These are phyloP conservation scores for Nepenthes mirabilis DNA, from an alignment of 148 eudicot genomes.

Conservation along the genomic window DNA sequence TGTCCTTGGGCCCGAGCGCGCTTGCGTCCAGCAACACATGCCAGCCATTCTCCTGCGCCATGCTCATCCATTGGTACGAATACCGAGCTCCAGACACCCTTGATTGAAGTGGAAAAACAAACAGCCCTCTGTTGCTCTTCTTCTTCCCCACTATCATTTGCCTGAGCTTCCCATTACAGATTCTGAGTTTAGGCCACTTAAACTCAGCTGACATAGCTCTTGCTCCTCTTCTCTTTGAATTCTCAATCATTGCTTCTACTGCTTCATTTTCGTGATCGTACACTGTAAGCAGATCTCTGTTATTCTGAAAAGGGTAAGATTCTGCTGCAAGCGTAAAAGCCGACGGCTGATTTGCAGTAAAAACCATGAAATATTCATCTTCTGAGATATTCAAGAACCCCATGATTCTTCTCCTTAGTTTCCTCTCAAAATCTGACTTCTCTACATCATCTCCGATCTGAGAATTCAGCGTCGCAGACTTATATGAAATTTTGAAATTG, in stretches of 20 bases:
- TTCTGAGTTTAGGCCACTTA: slow-evolving; percentile 72
- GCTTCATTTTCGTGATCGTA: slow-evolving; percentile 87
- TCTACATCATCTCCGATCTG: slow-evolving; percentile 41
- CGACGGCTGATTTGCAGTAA: slow-evolving; percentile 76
- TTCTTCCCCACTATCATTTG: slow-evolving; percentile 46
- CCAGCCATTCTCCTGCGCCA: slow-evolving; percentile 90
- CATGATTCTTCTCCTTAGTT: slow-evolving; percentile 53
- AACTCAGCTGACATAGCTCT: slow-evolving; percentile 56
- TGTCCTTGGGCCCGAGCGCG: slow-evolving; percentile 87
- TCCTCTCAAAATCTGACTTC: slow-evolving; percentile 49
- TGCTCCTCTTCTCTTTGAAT: slow-evolving; percentile 67
- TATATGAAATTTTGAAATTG: slow-evolving; percentile 16
- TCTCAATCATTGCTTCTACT: slow-evolving; percentile 35
- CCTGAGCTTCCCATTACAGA: slow-evolving; percentile 44
- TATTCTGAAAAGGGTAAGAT: slow-evolving; percentile 66
- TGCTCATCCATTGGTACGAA: slow-evolving; percentile 92
- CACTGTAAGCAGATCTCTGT: slow-evolving; percentile 56
- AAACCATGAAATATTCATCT: slow-evolving; percentile 61
- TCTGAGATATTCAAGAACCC: slow-evolving; percentile 51
- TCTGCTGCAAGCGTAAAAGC: slow-evolving; percentile 83
- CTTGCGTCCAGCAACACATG: slow-evolving; percentile 87
- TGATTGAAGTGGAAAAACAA: slow-evolving; percentile 81
- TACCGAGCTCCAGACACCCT: slow-evolving; percentile 75
- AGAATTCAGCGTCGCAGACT: slow-evolving; percentile 48
- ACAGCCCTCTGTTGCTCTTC: slow-evolving; percentile 36